Evolutionary conservation across 805 yeast species (phyloP).

Genomic region (Spathaspora arborariae): DNA sequence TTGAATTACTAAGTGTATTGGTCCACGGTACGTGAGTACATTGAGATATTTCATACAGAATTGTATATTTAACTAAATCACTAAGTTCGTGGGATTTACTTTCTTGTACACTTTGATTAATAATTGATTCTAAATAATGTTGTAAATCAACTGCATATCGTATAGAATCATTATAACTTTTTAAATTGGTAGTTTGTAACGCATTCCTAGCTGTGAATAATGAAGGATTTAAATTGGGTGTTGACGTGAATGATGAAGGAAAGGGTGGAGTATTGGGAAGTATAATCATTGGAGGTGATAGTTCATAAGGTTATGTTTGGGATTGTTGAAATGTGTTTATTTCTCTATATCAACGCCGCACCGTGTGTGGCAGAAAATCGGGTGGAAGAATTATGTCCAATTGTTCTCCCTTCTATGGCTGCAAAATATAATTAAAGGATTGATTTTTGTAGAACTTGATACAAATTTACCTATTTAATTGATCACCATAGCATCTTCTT

Average conservation of each 20-base stretch:
- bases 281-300: conserved; percentile 20
- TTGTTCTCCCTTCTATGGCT: too few relatives aligned
- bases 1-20: neutral
- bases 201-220: conserved; percentile 17
- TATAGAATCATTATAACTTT: conserved; percentile 21
- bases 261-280: conserved; percentile 33
- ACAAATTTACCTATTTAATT: too few relatives aligned
- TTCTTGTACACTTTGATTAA: neutral
- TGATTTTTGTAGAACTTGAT: too few relatives aligned
- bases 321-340: too few relatives aligned
- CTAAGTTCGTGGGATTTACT: conserved; percentile 17
- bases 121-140: conserved; percentile 19
- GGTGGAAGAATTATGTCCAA: too few relatives aligned
- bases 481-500: too few relatives aligned
- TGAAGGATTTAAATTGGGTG: conserved; percentile 1
- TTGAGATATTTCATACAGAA: conserved; percentile 2
- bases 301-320: neutral
- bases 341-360: neutral
- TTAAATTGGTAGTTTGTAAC: conserved; percentile 8
- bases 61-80: conserved; percentile 9
- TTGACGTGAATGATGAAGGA: conserved; percentile 13
- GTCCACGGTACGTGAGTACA: conserved; percentile 16
- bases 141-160: conserved; percentile 31
- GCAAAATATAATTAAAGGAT: too few relatives aligned
- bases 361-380: too few relatives aligned